These are phyloP conservation scores for Yamadazyma friedrichii DNA, from an alignment of 1,139 yeast genomes.

Conservation along the genomic window DNA sequence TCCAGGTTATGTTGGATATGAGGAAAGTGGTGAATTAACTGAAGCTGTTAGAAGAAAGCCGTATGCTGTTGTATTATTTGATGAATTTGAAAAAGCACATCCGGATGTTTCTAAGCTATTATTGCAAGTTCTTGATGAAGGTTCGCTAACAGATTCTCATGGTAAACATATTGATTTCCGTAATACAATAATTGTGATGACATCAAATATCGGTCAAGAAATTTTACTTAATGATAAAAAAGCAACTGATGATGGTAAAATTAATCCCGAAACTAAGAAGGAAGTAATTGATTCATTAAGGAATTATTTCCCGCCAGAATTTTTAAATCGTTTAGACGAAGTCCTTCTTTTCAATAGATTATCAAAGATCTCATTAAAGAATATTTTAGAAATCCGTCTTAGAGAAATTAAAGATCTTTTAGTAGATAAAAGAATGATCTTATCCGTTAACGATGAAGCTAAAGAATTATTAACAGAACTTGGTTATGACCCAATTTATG, in stretches of 20 bases:
- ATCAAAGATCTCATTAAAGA: slow-evolving; percentile 67
- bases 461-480: slow-evolving; percentile 74
- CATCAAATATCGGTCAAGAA: slow-evolving; percentile 95
- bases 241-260: slow-evolving; percentile 43
- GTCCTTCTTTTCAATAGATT: slow-evolving; percentile 85
- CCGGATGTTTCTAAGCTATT: slow-evolving; percentile 86
- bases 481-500: slow-evolving; percentile 90
- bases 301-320: slow-evolving; percentile 85
- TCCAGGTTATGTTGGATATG: slow-evolving; percentile 97
- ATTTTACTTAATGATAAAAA: slow-evolving; percentile 62
- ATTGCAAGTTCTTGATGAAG: slow-evolving; percentile 92
- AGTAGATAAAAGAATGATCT: slow-evolving; percentile 70
- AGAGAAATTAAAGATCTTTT: slow-evolving; percentile 77
- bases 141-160: slow-evolving; percentile 88
- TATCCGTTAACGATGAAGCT: slow-evolving; percentile 60
- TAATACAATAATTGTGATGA: slow-evolving; percentile 94
- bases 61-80: slow-evolving; percentile 87
- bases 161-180: slow-evolving; percentile 93
- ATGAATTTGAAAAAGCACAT: slow-evolving; percentile 96
- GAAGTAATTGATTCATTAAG: slow-evolving; percentile 68
- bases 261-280: slow-evolving; percentile 48
- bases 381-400: slow-evolving; percentile 81
- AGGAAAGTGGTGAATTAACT: slow-evolving; percentile 92
- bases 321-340: slow-evolving; percentile 90
- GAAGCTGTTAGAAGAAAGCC: slow-evolving; percentile 96